Base-by-base conservation (phyloP, 495 filamentous ascomycete species). In the Talaromyces proteolyticus region DNA sequence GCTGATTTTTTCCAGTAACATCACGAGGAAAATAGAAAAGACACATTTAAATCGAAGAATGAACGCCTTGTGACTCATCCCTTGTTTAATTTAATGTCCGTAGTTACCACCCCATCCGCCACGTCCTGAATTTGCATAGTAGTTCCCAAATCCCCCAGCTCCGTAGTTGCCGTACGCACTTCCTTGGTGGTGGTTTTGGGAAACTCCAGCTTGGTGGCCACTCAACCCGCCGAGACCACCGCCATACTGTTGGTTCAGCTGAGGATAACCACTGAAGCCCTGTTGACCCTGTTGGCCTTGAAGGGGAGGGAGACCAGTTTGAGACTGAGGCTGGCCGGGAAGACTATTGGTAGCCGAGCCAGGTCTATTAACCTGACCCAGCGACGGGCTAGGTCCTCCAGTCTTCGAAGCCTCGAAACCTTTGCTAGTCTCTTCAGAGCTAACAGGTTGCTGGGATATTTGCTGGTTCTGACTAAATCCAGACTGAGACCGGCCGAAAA, bases 291-390 rank as follows among this genome's bases (percentile, higher is more conserved):
- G 73, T 52, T 82, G 79, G 10, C 81, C 82, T 67, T 91, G 90
- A 36, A 87, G 82, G 20, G 87, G 87, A 22, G 88, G 89, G 41
- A 92, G 74, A 24, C 85, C 80, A 42, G 67, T 66, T 55, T 78
- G 75, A 29, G 64, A 69, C 56, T 73, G 68, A 45, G 76, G 67
- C 62, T 89, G 86, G 6, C 77, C 79, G 16, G 81, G 78, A 12
- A 75, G 77, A 53, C 77, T 84, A 66, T 90, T 93, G 12, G 86
- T 84, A 12, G 91, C 89, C 25, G 91, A 95, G 17, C 88, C 89
- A 14, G 91, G 90, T 50, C 91, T 86, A 58, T 74, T 75, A 29
- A 88, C 85, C 58, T 88, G 86, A 23, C 81, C 83, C 22, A 95
- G 79, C 6, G 89, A 89, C 23, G 91, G 91, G 66, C 89, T 94